phyloP scores from a whole-genome alignment of 768 basidiomycete genomes.

The Phallus indusiatus region DNA sequence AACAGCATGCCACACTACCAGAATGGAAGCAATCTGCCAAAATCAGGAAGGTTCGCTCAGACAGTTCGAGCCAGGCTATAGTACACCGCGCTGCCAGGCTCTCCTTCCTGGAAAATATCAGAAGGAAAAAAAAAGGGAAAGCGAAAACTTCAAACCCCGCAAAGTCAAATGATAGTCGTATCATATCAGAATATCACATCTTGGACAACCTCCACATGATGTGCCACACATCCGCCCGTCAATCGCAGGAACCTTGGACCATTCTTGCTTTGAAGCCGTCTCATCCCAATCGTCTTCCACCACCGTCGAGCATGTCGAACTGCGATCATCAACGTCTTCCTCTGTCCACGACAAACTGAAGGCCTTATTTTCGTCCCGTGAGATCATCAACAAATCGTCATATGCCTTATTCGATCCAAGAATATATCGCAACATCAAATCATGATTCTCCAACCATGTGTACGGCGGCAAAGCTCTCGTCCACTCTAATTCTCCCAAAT shows the following conservation, averaged over 20 bases:
- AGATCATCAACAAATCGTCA: not conserved
- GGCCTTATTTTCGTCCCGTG: not conserved
- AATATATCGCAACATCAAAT: not conserved
- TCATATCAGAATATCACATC: not conserved
- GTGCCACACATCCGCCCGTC: conserved; percentile 1
- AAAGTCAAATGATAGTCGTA: no score
- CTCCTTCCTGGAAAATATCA: no score
- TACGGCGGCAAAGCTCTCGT: not conserved
- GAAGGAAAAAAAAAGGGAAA: no score
- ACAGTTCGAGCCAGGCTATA: no score
- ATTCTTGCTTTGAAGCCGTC: not conserved
- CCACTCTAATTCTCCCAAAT: conserved; percentile 5
- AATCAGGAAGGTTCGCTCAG: no score
- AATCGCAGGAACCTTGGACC: not conserved
- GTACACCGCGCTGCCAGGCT: no score
- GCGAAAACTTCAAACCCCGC: no score
- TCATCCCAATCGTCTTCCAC: not conserved
- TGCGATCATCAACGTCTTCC: not conserved
- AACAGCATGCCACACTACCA: not conserved
- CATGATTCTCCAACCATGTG: not conserved
- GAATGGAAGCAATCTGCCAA: not conserved
- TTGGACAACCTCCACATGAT: not conserved
- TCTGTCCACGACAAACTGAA: conserved; percentile 3
- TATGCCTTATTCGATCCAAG: not conserved
- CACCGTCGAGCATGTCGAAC: not conserved